phyloP scores from a whole-genome alignment of 2,329 filamentous ascomycete species.

The Mycosphaerella arachidis region DNA sequence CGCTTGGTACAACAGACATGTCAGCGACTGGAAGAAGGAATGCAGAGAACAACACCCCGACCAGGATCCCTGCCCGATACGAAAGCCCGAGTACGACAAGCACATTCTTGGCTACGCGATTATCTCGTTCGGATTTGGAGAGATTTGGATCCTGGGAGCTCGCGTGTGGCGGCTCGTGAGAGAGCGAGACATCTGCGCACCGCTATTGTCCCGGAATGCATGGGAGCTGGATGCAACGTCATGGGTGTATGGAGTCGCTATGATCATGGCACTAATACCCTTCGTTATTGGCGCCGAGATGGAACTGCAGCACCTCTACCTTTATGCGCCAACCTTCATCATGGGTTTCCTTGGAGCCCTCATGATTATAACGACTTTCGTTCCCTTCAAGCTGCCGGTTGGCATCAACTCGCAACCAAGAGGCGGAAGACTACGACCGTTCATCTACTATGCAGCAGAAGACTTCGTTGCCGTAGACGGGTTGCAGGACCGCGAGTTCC shows the following conservation, averaged over 20 bases:
- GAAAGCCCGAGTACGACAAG: conserved; percentile 24
- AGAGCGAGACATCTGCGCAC: conserved; percentile 28
- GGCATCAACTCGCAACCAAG: conserved; percentile 32
- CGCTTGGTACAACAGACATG: conserved; percentile 26
- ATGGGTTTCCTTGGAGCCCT: conserved; percentile 29
- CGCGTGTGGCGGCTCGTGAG: conserved; percentile 27
- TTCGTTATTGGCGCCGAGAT: conserved; percentile 27
- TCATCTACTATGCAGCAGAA: conserved; percentile 33
- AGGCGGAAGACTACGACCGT: conserved; percentile 26
- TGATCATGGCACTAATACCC: conserved; percentile 29
- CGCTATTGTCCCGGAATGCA: conserved; percentile 25
- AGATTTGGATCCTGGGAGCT: conserved; percentile 31
- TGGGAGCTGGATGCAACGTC: conserved; percentile 33
- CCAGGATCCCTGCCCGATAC: conserved; percentile 19
- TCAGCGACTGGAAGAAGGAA: conserved; percentile 12
- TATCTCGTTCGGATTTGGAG: conserved; percentile 29
- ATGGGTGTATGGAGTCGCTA: conserved; percentile 31
- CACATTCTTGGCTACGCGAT: conserved; percentile 30
- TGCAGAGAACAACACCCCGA: conserved; percentile 17
- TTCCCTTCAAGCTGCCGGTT: conserved; percentile 31
- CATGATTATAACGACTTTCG: conserved; percentile 28
- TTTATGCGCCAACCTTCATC: conserved; percentile 31
- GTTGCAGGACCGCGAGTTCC: conserved; percentile 31
- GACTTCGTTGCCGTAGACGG: conserved; percentile 34
- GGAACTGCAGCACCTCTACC: conserved; percentile 28